These are phyloP conservation scores for Ascochyta fabae DNA, from an alignment of 2,329 filamentous ascomycete species.

Conservation along the genomic window DNA sequence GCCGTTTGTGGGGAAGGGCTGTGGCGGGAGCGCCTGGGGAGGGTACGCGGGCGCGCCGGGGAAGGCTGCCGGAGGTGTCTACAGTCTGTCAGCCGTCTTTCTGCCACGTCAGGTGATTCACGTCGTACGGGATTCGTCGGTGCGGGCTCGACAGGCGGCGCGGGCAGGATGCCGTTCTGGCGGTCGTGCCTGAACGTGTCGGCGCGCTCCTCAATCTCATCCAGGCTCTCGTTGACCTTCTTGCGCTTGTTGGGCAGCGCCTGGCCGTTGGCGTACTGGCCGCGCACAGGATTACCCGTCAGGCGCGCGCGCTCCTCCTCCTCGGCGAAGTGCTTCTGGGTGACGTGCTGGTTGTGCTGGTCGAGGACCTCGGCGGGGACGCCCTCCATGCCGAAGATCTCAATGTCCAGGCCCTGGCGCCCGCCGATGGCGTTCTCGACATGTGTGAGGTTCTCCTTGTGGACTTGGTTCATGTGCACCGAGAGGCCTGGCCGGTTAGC, in stretches of 20 bases:
- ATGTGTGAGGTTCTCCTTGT: conserved; percentile 86
- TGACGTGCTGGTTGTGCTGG: conserved; percentile 84
- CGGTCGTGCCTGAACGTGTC: conserved; percentile 56
- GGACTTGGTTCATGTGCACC: conserved; percentile 97
- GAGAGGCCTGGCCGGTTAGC: conserved; percentile 71
- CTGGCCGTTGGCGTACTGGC: conserved; percentile 48
- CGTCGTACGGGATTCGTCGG: conserved; percentile 23
- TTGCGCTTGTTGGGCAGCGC: conserved; percentile 62
- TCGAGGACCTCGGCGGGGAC: conserved; percentile 85
- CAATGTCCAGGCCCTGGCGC: conserved; percentile 82
- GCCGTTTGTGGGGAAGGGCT: conserved; percentile 29
- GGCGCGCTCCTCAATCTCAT: conserved; percentile 80
- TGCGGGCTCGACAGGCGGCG: conserved; percentile 48
- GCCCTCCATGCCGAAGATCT: conserved; percentile 99
- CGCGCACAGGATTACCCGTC: conserved; percentile 81
- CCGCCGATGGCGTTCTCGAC: conserved; percentile 94
- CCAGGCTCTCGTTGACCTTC: conserved; percentile 72
- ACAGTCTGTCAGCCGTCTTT: conserved; percentile 14
- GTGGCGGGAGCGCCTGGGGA: conserved; percentile 19
- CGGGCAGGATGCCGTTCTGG: conserved; percentile 50
- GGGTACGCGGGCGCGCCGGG: conserved; percentile 28
- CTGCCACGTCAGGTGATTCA: not conserved
- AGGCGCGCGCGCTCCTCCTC: conserved; percentile 81
- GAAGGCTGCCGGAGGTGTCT: conserved; percentile 37
- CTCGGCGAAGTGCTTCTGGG: conserved; percentile 82